Evolutionary conservation across 352 stramenopile species (phyloP), one percentile per base, ranked within the genome.

Genomic region (Phytopythium delawarense): DNA sequence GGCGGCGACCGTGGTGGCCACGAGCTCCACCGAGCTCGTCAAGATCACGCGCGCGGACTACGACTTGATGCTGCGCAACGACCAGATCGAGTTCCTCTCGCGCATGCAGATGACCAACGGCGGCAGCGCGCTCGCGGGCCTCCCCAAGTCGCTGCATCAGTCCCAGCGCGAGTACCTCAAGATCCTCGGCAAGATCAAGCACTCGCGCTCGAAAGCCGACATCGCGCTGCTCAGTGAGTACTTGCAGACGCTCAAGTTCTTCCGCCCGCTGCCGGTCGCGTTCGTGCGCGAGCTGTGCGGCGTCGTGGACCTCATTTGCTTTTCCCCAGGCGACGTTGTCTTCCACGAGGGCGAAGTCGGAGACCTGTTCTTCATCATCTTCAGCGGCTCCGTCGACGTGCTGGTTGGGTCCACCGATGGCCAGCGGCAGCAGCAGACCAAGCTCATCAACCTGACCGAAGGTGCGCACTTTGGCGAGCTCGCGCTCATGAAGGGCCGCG

Each of bases 331-430:
- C 28, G 48, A 71, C 9, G 72, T 63, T 30, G 81, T 92, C 18
- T 92, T 92, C 48, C 65, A 66, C 9, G 83, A 92, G 25, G 83
- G 83, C 1, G 83, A 92, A 21, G 68, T 89, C 12, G 83, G 83
- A 15, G 81, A 90, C 50, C 61, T 79, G 18, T 92, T 92, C 61
- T 92, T 87, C 61, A 88, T 92, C 64, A 81, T 92, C 25, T 85
- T 90, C 53, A 85, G 69, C 5, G 83, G 83, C 18, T 88, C 79
- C 0, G 81, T 88, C 20, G 83, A 92, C 35, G 74, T 92, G 21
- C 83, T 88, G 45, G 82, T 89, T 21, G 78, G 69, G 49, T 78
- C 79, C 8, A 77, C 79, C 13, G 81, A 89, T 50, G 65, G 75
- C 1, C 76, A 72, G 13, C 79, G 79, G 16, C 72, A 87, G 21